phyloP scores from a whole-genome alignment of 768 basidiomycete species.

The Fomitopsis pulvina region DNA sequence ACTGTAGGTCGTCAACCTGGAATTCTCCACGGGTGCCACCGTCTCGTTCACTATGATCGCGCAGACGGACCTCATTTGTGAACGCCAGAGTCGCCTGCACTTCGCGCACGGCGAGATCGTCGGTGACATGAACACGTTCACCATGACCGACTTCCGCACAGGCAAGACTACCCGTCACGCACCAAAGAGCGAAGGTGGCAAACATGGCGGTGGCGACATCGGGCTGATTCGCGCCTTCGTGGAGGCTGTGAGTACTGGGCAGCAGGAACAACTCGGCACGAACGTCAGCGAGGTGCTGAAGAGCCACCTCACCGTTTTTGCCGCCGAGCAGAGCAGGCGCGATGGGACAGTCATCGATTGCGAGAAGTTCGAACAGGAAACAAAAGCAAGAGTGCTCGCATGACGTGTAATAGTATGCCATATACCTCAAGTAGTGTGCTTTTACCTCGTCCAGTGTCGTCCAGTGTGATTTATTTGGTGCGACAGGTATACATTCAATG shows the following conservation, averaged over 20 bases:
- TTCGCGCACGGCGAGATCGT: constrained; percentile 85
- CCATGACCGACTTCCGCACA: constrained; percentile 70
- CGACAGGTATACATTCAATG: no score
- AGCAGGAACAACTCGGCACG: constrained; percentile 63
- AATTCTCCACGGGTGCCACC: constrained; percentile 76
- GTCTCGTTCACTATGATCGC: constrained; percentile 90
- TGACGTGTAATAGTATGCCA: background rate
- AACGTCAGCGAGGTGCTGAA: constrained; percentile 61
- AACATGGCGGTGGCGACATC: constrained; percentile 80
- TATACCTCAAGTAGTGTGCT: no score
- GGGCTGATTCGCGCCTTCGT: constrained; percentile 75
- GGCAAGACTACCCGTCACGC: constrained; percentile 34
- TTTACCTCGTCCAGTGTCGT: no score
- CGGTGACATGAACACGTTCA: constrained; percentile 77
- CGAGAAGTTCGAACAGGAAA: constrained; percentile 44
- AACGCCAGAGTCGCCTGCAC: constrained; percentile 79
- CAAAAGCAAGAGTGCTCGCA: constrained; percentile 27
- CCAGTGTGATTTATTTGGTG: no score
- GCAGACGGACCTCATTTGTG: constrained; percentile 70
- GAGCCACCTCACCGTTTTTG: constrained; percentile 83
- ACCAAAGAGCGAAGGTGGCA: constrained; percentile 56
- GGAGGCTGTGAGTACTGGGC: constrained; percentile 58
- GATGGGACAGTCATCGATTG: constrained; percentile 69
- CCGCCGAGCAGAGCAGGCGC: constrained; percentile 71
- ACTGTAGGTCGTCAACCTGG: constrained; percentile 71